phyloP scores from a whole-genome alignment of 169 alveolate species.

The Cyclospora cayetanensis region DNA sequence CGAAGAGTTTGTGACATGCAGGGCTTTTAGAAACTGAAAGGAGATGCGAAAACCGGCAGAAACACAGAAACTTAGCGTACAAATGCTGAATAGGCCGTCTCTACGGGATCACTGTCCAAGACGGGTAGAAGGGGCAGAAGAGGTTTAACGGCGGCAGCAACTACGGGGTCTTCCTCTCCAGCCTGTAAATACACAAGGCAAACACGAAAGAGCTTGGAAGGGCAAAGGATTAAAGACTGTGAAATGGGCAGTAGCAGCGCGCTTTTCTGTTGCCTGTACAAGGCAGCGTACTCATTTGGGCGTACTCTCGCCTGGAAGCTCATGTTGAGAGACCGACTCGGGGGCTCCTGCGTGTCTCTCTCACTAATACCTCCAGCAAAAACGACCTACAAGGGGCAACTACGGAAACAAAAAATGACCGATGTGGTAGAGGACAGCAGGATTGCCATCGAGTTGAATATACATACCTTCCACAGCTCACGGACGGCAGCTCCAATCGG shows the following conservation, averaged over 20 bases:
- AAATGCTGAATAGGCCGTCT: background rate
- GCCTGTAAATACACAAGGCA: background rate
- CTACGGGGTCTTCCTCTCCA: background rate
- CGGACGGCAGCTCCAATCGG: background rate
- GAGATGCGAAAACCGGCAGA: background rate
- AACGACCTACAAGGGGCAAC: no score
- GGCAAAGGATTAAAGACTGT: no score
- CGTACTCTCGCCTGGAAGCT: no score
- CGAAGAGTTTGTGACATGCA: no score
- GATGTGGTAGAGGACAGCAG: background rate
- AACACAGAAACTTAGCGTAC: background rate
- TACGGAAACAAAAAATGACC: background rate
- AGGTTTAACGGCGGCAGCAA: background rate
- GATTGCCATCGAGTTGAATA: no score
- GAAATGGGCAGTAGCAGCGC: no score
- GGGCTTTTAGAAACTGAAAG: no score
- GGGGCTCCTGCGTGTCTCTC: background rate
- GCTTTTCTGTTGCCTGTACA: no score
- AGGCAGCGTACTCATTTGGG: no score
- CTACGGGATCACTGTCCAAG: background rate
- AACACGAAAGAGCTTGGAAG: background rate
- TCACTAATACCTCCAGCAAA: no score
- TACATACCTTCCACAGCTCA: background rate
- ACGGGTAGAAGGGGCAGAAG: background rate
- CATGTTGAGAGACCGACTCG: no score